Conservation (phyloP, 83 land plant species). For the Diphasiastrum complanatum region DNA sequence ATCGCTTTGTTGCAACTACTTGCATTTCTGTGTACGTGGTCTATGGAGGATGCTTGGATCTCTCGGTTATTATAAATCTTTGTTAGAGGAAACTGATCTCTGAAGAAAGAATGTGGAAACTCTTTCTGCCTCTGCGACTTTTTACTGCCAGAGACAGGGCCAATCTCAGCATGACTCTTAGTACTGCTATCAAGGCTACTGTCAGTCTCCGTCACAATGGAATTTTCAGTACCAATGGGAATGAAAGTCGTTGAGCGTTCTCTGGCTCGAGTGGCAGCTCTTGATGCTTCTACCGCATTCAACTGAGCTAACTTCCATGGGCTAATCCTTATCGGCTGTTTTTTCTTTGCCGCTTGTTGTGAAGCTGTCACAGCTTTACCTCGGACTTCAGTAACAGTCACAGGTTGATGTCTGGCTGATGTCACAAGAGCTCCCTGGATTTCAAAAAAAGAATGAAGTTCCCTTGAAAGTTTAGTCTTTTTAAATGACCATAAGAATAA, state of each 20-base stretch:
- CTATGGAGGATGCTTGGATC: no score
- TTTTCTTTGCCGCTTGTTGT: no score
- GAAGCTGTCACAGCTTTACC: no score
- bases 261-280: conserved; percentile 4
- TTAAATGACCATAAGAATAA: no score
- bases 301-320: conserved; percentile 10
- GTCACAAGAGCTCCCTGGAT: no score
- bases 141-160: not conserved
- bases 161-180: conserved; percentile 9
- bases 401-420: no score
- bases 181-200: conserved; percentile 3
- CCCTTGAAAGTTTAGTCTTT: no score
- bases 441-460: no score
- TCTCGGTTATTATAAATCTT: no score
- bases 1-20: not conserved
- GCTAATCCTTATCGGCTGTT: conserved; percentile 3
- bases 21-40: no score
- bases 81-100: not conserved
- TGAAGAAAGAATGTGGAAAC: not conserved
- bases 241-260: not conserved
- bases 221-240: conserved; percentile 2
- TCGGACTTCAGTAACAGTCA: no score
- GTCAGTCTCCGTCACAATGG: conserved; percentile 10
- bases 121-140: conserved; percentile 8
- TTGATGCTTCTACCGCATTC: conserved; percentile 7